A percentile compares a stretch with the other conserved stretches of the same genome.
Conservation (phyloP, 2,329 filamentous ascomycete species). For the Stagonosporopsis chrysanthemi region DNA sequence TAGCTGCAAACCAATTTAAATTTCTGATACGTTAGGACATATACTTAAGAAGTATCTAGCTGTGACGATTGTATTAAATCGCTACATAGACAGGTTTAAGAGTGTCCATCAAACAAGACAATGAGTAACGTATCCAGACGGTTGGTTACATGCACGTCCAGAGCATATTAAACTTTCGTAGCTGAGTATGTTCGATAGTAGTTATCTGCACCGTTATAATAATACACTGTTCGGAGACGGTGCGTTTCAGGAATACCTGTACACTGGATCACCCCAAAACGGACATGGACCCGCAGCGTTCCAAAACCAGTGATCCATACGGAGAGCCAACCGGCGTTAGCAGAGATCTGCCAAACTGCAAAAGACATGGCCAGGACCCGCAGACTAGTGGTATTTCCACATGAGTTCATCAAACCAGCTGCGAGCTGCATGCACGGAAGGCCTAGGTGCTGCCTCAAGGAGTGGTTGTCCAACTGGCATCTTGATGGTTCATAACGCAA, state of each 20-base stretch:
- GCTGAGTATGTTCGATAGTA: not conserved
- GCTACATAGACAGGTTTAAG: not conserved
- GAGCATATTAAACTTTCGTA: not conserved
- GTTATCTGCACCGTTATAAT: not conserved
- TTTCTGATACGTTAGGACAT: no score
- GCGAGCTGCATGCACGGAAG: slow-evolving; percentile 5
- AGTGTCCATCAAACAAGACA: not conserved
- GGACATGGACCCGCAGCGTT: slow-evolving; percentile 2
- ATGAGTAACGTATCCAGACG: not conserved
- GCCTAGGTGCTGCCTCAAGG: not conserved
- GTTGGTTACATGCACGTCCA: not conserved
- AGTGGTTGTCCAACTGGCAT: not conserved
- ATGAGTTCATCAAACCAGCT: slow-evolving; percentile 2
- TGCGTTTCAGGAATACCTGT: not conserved
- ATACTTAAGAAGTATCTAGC: no score
- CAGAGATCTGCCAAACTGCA: not conserved
- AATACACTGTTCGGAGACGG: not conserved
- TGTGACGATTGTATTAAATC: not conserved
- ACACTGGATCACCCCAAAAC: not conserved
- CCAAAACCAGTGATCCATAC: not conserved
- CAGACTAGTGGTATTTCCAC: slow-evolving; percentile 6
- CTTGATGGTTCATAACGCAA: not conserved
- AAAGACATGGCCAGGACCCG: not conserved
- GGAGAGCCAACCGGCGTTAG: slow-evolving; percentile 8
- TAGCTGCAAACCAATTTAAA: no score